These are phyloP conservation scores for Primulina huaijiensis DNA, from an alignment of 257 asterid genomes.

Conservation along the genomic window DNA sequence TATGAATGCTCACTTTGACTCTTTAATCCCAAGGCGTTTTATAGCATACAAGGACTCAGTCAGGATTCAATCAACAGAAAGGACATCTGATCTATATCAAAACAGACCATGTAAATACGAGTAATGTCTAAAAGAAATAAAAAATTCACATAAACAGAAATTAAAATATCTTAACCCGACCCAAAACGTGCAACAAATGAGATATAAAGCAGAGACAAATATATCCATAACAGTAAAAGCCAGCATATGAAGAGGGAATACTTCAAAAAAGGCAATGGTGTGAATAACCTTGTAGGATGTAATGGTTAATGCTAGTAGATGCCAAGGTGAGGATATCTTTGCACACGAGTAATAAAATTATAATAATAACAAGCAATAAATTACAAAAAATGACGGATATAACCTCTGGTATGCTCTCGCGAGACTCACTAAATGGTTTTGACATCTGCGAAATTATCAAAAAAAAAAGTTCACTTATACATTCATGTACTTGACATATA, in stretches of 20 bases:
- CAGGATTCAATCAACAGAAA: not conserved
- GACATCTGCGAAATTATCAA: conserved; percentile 41
- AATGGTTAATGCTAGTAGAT: not conserved
- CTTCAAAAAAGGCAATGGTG: not conserved
- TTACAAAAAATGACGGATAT: conserved; percentile 18
- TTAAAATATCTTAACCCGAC: no score
- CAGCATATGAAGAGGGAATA: not conserved
- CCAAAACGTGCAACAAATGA: not conserved
- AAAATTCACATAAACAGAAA: not conserved
- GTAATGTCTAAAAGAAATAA: not conserved
- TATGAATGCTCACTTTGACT: not conserved
- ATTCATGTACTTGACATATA: not conserved
- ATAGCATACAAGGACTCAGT: no score
- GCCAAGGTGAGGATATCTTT: not conserved
- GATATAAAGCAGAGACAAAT: not conserved
- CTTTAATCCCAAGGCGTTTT: not conserved
- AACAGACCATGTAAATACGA: not conserved
- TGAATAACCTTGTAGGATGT: not conserved
- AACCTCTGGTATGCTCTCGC: conserved; percentile 70
- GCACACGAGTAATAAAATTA: not conserved
- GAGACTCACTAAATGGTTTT: conserved; percentile 51
- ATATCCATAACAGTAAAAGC: not conserved
- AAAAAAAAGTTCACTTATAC: not conserved
- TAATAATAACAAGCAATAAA: not conserved
- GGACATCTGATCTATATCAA: not conserved